Evolutionary conservation across 495 filamentous ascomycete species (phyloP), one percentile per base, ranked within the genome.

Genomic region (Cryomyces antarcticus): DNA sequence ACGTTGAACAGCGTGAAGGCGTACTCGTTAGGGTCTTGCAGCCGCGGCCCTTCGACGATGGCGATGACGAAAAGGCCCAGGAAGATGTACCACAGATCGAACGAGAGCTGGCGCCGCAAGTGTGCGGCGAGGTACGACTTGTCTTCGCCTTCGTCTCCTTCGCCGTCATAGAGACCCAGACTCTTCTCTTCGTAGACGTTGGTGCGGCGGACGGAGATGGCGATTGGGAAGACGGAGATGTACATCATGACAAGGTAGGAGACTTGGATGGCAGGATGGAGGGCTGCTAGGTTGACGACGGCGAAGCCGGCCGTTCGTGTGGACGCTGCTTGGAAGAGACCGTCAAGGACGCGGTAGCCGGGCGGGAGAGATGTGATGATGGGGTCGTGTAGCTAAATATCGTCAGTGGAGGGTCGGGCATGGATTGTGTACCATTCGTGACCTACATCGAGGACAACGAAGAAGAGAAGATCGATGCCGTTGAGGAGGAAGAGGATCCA

Each of bases 211-310:
- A 95, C 75, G 28, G 80, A 88, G 45, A 96, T 94, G 48, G 88
- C 88, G 51, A 95, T 88, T 28, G 88, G 88, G 52, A 93, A 84
- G 35, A 93, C 82, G 38, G 88, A 93, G 48, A 96, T 96, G 58
- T 96, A 96, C 88, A 96, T 96, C 88, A 96, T 96, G 60, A 96
- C 76, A 60, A 94, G 60, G 63, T 93, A 95, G 12, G 85, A 93
- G 4, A 89, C 81, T 53, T 96, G 88, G 9, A 94, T 84, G 2
- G 78, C 88, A 0, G 88, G 88, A 52, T 95, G 88, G 10, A 96
- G 66, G 0, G 65, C 58, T 5, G 81, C 64, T 27, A 96, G 61
- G 46, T 78, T 80, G 50, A 93, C 70, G 38, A 80, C 78, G 5
- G 79, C 65, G 52, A 93, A 93, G 1, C 88, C 88, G 2, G 88